A percentile compares a stretch with the other conserved stretches of the same genome.
Conservation (phyloP, 345 rosid genomes). For the Lepidium didymum region DNA sequence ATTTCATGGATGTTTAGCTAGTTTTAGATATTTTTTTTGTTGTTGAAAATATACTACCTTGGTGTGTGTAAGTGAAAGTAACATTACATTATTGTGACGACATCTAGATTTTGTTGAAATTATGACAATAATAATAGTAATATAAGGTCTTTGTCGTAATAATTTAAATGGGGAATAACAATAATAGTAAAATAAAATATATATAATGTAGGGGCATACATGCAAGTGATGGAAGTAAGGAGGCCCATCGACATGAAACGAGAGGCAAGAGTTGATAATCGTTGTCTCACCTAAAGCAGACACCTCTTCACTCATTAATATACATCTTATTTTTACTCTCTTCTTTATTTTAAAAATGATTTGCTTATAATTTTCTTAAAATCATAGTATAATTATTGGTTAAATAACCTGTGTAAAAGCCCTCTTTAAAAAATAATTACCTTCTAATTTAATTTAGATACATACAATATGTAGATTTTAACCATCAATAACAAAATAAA, state of each 20-base stretch:
- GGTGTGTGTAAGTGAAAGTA: constrained; percentile 11
- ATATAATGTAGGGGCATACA: constrained; percentile 20
- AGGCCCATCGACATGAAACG: constrained; percentile 25
- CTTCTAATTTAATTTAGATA: too few relatives aligned
- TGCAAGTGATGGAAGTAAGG: constrained; percentile 21
- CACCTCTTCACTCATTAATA: constrained; percentile 16
- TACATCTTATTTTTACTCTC: background rate
- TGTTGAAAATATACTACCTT: background rate
- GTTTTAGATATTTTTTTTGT: background rate
- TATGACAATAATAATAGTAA: constrained; percentile 15
- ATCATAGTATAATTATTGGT: background rate
- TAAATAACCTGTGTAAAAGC: background rate
- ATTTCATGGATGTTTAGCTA: background rate
- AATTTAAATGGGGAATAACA: constrained; percentile 16
- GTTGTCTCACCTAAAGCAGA: constrained; percentile 27
- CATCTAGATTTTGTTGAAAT: constrained; percentile 10
- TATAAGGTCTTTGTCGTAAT: constrained; percentile 23
- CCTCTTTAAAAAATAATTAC: too few relatives aligned
- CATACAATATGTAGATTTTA: too few relatives aligned
- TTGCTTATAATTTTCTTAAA: background rate
- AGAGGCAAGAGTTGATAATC: constrained; percentile 14
- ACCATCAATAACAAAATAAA: too few relatives aligned
- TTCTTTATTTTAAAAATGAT: background rate
- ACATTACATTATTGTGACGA: constrained; percentile 18
- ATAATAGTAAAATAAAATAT: background rate